A percentile compares a stretch with the other conserved stretches of the same genome.
phyloP scores from a whole-genome alignment of 441 rosid genomes.

The Adansonia grandidieri region DNA sequence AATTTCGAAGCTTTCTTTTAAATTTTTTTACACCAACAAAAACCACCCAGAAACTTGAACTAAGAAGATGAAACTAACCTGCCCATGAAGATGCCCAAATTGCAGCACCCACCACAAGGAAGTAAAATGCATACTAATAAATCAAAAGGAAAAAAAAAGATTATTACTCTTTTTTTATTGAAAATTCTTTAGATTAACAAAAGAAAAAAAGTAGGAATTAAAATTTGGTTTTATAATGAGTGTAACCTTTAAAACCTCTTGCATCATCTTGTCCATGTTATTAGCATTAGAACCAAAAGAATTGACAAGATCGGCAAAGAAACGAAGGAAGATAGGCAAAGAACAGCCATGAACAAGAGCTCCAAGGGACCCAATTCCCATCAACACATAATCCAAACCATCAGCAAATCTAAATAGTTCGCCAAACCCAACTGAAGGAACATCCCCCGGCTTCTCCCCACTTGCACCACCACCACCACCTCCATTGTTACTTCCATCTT shows the following conservation, averaged over 20 bases:
- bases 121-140: slow-evolving; percentile 92
- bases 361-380: slow-evolving; percentile 96
- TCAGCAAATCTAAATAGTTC: slow-evolving; percentile 98
- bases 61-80: slow-evolving; percentile 51
- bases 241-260: slow-evolving; percentile 90
- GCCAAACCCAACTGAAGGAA: slow-evolving; percentile 64
- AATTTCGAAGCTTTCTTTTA: slow-evolving; percentile 26
- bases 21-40: slow-evolving; percentile 20
- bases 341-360: slow-evolving; percentile 97
- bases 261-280: slow-evolving; percentile 91
- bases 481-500: slow-evolving; percentile 25
- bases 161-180: neutral
- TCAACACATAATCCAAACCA: slow-evolving; percentile 84
- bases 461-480: neutral
- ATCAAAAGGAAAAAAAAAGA: slow-evolving; percentile 17
- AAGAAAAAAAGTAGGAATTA: neutral
- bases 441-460: slow-evolving; percentile 59
- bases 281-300: slow-evolving; percentile 96
- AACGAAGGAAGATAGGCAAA: slow-evolving; percentile 87
- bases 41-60: slow-evolving; percentile 21
- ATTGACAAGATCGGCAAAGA: slow-evolving; percentile 99
- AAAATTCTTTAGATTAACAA: slow-evolving; percentile 5
- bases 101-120: slow-evolving; percentile 97
- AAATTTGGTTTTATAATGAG: neutral
- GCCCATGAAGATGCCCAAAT: slow-evolving; percentile 99